These are phyloP conservation scores for Tricholoma saponaceum DNA, from an alignment of 768 basidiomycete species.

Conservation along the genomic window DNA sequence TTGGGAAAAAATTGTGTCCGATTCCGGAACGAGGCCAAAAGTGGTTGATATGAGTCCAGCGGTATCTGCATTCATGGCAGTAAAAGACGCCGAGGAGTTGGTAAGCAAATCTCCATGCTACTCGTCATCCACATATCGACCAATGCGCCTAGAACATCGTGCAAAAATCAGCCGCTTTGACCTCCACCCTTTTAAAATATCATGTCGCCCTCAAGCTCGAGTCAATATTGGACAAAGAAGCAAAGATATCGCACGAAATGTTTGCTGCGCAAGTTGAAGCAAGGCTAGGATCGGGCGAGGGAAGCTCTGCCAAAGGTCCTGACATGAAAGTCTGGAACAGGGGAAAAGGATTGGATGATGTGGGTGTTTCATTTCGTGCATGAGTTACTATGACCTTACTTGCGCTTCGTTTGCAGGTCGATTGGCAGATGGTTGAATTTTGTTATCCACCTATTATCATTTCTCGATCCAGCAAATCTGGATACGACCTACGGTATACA, in stretches of 20 bases:
- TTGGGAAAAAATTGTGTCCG: constrained; percentile 68
- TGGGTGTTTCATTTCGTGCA: constrained; percentile 33
- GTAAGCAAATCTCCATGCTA: constrained; percentile 41
- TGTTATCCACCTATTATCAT: constrained; percentile 96
- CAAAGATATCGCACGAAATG: constrained; percentile 85
- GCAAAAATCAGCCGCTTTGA: constrained; percentile 70
- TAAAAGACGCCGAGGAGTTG: constrained; percentile 90
- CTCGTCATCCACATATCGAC: neutral
- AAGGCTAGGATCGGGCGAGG: constrained; percentile 82
- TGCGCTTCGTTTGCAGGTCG: constrained; percentile 48
- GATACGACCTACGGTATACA: constrained; percentile 86
- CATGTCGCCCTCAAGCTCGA: constrained; percentile 88
- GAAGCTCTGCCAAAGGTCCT: constrained; percentile 71
- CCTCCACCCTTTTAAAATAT: constrained; percentile 79
- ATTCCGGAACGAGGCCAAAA: constrained; percentile 60
- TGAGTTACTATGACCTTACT: neutral
- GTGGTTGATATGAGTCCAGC: constrained; percentile 74
- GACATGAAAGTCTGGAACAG: constrained; percentile 93
- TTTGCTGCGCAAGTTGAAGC: constrained; percentile 84
- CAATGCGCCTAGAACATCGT: constrained; percentile 59
- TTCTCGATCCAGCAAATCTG: constrained; percentile 75
- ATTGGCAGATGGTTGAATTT: constrained; percentile 89
- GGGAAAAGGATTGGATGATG: constrained; percentile 68
- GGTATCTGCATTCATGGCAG: constrained; percentile 74
- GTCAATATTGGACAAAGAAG: constrained; percentile 86